Conservation (phyloP, 495 filamentous ascomycete genomes). For the Aspergillus incahuasiensis region DNA sequence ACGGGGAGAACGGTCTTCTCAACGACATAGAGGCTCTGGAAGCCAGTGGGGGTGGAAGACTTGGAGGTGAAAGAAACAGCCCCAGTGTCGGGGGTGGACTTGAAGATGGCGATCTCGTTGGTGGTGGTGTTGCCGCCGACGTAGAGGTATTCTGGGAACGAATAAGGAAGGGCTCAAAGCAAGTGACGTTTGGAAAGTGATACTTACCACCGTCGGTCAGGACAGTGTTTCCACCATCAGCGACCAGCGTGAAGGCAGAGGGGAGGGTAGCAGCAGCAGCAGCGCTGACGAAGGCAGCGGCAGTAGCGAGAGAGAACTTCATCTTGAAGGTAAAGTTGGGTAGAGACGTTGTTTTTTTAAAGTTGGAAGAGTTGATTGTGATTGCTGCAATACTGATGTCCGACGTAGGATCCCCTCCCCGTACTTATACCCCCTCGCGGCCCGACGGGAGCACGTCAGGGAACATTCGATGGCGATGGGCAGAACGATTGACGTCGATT, state of each 20-base stretch:
- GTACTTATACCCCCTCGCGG: not conserved
- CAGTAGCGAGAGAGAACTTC: slow-evolving; percentile 30
- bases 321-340: slow-evolving; percentile 13
- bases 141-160: slow-evolving; percentile 21
- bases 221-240: slow-evolving; percentile 27
- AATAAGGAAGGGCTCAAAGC: not conserved
- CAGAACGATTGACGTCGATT: slow-evolving; percentile 2
- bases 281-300: slow-evolving; percentile 25
- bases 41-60: slow-evolving; percentile 23
- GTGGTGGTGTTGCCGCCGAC: slow-evolving; percentile 22
- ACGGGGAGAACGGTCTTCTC: slow-evolving; percentile 21
- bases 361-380: not conserved
- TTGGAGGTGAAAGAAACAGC: slow-evolving; percentile 25
- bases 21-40: slow-evolving; percentile 30
- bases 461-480: not conserved
- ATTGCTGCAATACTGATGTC: not conserved
- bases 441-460: not conserved
- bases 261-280: slow-evolving; percentile 26
- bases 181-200: not conserved
- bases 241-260: slow-evolving; percentile 30
- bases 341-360: not conserved
- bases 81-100: slow-evolving; percentile 14
- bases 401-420: not conserved
- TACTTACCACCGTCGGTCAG: slow-evolving; percentile 32
- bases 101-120: slow-evolving; percentile 24